phyloP scores from a whole-genome alignment of 306 rosid species.

The Begonia peltatifolia region DNA sequence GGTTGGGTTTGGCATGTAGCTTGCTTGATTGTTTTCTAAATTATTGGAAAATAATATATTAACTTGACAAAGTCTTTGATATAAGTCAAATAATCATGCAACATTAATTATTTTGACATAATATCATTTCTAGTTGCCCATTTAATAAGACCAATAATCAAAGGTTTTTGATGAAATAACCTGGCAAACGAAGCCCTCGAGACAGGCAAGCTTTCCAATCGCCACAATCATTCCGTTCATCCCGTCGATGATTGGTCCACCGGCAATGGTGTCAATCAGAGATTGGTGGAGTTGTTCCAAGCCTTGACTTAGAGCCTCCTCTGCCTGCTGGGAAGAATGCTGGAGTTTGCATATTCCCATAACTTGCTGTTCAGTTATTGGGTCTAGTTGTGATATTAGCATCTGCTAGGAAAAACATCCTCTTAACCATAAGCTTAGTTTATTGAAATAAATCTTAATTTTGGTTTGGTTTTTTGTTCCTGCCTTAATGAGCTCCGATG shows the following conservation, averaged over 20 bases:
- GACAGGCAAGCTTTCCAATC: constrained; percentile 53
- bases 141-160: too few species aligned
- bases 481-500: constrained; percentile 80
- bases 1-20: not conserved
- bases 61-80: not conserved
- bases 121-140: too few species aligned
- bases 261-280: constrained; percentile 53
- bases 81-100: too few species aligned
- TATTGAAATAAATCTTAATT: not conserved
- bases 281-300: constrained; percentile 75
- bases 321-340: constrained; percentile 61
- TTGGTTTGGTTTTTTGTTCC: not conserved
- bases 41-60: too few species aligned
- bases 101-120: too few species aligned
- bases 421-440: not conserved
- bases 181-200: constrained; percentile 79
- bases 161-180: constrained; percentile 13
- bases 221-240: constrained; percentile 76
- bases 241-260: constrained; percentile 32
- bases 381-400: constrained; percentile 60
- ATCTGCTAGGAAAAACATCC: constrained; percentile 22
- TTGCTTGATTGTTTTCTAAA: not conserved
- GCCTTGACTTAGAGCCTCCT: constrained; percentile 82
- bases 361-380: constrained; percentile 79
- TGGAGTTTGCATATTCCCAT: constrained; percentile 48